Base-by-base conservation (phyloP, 768 basidiomycete species). In the Kwoniella pini region DNA sequence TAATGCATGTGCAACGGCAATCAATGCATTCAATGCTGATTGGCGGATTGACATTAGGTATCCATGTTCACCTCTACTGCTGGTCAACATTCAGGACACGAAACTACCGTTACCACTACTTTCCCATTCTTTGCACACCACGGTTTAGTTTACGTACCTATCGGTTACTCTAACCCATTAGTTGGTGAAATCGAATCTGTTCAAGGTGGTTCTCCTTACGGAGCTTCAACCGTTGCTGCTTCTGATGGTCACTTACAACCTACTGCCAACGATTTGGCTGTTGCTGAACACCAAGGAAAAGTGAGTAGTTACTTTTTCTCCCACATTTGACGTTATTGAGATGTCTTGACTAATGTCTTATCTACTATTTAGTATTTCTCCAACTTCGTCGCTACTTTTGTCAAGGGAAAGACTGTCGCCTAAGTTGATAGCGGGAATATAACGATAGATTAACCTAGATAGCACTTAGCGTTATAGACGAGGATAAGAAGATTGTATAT, bases 41-140 rank as follows among this genome's bases (percentile, higher is more conserved):
- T 19, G n/a, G 40, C 11, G 7, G 90, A 84, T 2, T 82, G 10
- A 10, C 17, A 17, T 13, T 50, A 50, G 48, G 48, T 50, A 33
- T 50, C 86, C 13, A 79, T 85, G 40, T 92, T 91, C 80, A 84
- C 89, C 48, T 87, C 87, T 22, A 86, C 88, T 0, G 87, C 82
- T 0, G 80, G 82, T n/a, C 85, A 82, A 11, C 89, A 90, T 55
- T 89, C 90, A 60, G 91, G 91, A n/a, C 90, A 92, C 50, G 72
- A 74, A 59, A 61, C 79, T n/a, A 81, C 80, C 57, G 72, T 71
- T 27, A 64, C 80, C 43, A 80, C 80, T 53, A 79, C 73, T 84
- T 83, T 53, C 84, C 87, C 42, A 70, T 91, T 77, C 78, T 78
- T 80, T 55, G 75, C 82, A 6, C 89, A 92, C 74, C 88, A 90